Conservation (phyloP, 768 basidiomycete species). For the Daedaleopsis nitida region DNA sequence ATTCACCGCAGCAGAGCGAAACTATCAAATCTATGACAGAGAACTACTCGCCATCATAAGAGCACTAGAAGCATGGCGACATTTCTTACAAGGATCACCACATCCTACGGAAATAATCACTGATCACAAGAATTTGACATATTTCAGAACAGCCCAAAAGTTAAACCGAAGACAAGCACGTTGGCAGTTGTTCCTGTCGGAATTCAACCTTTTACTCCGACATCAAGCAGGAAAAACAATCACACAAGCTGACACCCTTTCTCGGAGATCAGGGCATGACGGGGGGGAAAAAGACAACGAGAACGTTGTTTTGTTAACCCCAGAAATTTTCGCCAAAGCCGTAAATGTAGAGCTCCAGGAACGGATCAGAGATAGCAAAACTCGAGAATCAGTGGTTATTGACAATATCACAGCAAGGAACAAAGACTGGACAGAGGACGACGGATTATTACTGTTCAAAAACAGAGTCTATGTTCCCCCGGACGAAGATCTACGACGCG, state of each 20-base stretch:
- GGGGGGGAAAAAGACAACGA: constrained; percentile 1
- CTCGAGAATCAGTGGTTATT: neutral
- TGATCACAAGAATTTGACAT: constrained; percentile 34
- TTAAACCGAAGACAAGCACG: constrained; percentile 35
- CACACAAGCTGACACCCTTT: constrained; percentile 4
- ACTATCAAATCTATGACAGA: constrained; percentile 36
- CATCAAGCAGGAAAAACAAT: constrained; percentile 1
- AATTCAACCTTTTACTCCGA: constrained; percentile 21
- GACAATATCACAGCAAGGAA: constrained; percentile 30
- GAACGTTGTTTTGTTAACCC: neutral
- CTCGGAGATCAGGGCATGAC: neutral
- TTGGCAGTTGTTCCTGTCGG: constrained; percentile 25
- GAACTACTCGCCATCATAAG: constrained; percentile 40
- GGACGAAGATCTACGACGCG: neutral
- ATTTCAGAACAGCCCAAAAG: constrained; percentile 25
- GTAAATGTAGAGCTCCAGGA: neutral
- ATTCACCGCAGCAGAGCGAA: constrained; percentile 28
- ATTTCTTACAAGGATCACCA: constrained; percentile 24
- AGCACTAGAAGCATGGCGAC: constrained; percentile 27
- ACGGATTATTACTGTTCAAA: constrained; percentile 26
- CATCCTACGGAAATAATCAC: constrained; percentile 25
- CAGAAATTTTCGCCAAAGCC: neutral
- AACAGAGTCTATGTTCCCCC: neutral
- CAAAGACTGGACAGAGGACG: constrained; percentile 20
- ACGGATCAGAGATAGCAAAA: neutral